Evolutionary conservation across 2,329 filamentous ascomycete species (phyloP).

Genomic region (Venturia pyrina): DNA sequence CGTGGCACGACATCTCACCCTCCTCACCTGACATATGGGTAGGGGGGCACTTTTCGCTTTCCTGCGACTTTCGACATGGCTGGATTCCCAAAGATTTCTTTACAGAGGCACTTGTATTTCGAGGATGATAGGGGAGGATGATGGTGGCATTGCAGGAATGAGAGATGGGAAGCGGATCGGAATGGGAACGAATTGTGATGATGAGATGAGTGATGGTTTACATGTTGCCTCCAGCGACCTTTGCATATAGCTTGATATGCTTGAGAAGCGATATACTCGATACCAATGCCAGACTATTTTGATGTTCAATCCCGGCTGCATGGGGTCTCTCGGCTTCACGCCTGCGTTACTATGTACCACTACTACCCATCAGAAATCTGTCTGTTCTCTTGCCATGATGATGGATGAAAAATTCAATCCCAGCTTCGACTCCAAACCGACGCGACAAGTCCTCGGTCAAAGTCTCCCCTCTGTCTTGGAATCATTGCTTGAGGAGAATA

Average conservation of each 20-base stretch:
- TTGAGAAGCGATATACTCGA: conserved; percentile 5
- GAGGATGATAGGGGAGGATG: background rate
- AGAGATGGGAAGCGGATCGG: background rate
- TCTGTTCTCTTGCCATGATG: too few species aligned
- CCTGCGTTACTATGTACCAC: too few species aligned
- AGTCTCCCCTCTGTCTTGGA: too few species aligned
- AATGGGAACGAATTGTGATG: conserved; percentile 1
- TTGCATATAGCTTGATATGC: conserved; percentile 5
- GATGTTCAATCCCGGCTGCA: background rate
- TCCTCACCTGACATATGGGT: background rate
- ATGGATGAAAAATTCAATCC: too few species aligned
- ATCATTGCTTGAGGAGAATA: too few species aligned
- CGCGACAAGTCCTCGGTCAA: too few species aligned
- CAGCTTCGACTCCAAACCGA: too few species aligned
- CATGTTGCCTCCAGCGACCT: background rate
- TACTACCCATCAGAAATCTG: too few species aligned
- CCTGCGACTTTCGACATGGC: background rate
- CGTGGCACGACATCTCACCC: background rate
- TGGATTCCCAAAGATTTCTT: conserved; percentile 1
- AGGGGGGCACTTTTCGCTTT: background rate
- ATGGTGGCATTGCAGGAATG: background rate
- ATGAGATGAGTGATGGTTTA: background rate
- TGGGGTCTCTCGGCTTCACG: too few species aligned
- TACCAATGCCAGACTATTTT: conserved; percentile 2
- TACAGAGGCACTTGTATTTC: background rate